A percentile compares a stretch with the other conserved stretches of the same genome.
Conservation (phyloP, 495 filamentous ascomycete genomes). For the Penicillium egyptiacum region DNA sequence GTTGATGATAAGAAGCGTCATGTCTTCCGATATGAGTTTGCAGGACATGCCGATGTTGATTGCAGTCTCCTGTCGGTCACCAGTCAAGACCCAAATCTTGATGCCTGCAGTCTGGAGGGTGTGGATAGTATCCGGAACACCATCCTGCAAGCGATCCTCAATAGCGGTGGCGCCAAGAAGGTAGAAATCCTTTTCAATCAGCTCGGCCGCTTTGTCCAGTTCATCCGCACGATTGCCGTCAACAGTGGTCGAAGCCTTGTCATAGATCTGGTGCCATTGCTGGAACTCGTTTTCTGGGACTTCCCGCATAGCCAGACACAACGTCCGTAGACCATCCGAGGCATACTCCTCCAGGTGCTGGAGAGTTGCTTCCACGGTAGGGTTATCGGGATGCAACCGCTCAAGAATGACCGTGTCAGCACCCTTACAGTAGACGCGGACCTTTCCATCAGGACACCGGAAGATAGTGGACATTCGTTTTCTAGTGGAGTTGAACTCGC, state of each 20-base stretch:
- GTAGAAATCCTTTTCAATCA: conserved; percentile 90
- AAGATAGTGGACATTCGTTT: conserved; percentile 98
- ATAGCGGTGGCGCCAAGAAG: conserved; percentile 96
- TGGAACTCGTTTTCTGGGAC: conserved; percentile 86
- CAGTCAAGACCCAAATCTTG: conserved; percentile 98
- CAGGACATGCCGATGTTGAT: conserved; percentile 99
- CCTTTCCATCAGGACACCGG: conserved; percentile 93
- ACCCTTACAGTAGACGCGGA: conserved; percentile 92
- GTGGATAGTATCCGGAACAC: conserved; percentile 97
- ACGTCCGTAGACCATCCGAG: conserved; percentile 89
- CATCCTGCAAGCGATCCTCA: conserved; percentile 95
- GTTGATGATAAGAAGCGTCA: conserved; percentile 96
- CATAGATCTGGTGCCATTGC: conserved; percentile 84
- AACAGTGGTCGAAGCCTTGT: conserved; percentile 88
- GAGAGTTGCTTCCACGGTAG: conserved; percentile 80
- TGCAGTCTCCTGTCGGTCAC: conserved; percentile 96
- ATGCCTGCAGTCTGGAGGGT: conserved; percentile 96
- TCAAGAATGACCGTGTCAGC: conserved; percentile 98
- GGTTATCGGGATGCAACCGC: conserved; percentile 74
- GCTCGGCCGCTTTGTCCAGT: conserved; percentile 93
- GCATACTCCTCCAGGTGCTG: conserved; percentile 98
- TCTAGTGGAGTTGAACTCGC: conserved; percentile 97
- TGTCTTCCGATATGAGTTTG: conserved; percentile 97
- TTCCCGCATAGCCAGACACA: conserved; percentile 95
- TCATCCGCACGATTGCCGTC: conserved; percentile 90